Base-by-base conservation (phyloP, 306 rosid genomes). In the Cotoneaster glaucophyllus region DNA sequence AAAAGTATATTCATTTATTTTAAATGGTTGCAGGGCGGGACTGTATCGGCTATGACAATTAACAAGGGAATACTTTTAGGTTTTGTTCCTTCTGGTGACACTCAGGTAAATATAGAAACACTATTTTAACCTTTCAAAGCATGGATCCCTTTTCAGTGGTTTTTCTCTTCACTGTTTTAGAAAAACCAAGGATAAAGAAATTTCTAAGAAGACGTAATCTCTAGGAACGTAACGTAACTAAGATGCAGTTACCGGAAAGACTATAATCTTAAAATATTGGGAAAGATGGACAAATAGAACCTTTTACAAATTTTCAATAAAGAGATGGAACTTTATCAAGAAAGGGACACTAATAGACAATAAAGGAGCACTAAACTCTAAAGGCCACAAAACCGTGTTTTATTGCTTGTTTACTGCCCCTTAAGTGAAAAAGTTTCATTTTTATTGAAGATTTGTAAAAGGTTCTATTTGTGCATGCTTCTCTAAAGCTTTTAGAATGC, bases 51-150 rank as follows among this genome's bases (percentile, higher is more conserved):
- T 28, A 89, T 95, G 97, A 78, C 99, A 11, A 83, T 95, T 43
- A 80, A 90, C 57, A 86, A 75, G 87, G 99, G 99, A 79, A 74
- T 95, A 85, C 97, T 95, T 82, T 79, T 95, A 39, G 99, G 93
- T 54, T 95, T 95, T 74, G 75, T 90, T 82, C 93, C 97, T 76
- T 95, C 99, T 43, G 84, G 80, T 56, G 87, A 86, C 67, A 68
- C 57, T 66, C 74, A 84, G 96, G 99, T 92, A 84, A 77, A 56
- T 48, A 14, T 34, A 53, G 37, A 67, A 19, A 70, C 34, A 54
- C 6, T 63, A 53, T 63, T 75, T 67, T 75, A 6, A 75, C 52
- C 61, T 18, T 28, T 69, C 24, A 48, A 28, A 45, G 22, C 37
- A 26, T 17, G 50, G 13, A 24, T 13, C 61, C 4, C 11, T 48